Base-by-base conservation (phyloP, 2,329 filamentous ascomycete species). In the Sordariomycetes sp. region DNA sequence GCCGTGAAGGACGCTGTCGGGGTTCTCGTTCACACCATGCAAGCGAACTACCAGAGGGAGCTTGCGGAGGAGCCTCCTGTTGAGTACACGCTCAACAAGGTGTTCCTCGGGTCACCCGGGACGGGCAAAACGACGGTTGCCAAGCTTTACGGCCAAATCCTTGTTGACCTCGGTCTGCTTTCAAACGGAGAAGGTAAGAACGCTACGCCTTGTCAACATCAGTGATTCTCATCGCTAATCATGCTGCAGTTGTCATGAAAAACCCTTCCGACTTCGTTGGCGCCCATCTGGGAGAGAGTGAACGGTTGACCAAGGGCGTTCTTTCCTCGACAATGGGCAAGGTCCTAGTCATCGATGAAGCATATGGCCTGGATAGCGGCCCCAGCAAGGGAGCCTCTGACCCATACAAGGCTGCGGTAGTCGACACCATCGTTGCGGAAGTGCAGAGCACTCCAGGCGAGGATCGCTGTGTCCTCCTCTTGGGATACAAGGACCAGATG, bases 271-370 rank as follows among this genome's bases (percentile, higher is more conserved):
- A 93, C 63, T 92, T 93, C 64, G 72, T 91, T 1, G 87, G 87
- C 0, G 70, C 69, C 10, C 74, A 66, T 0, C 61, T 93, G 0
- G 89, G 89, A 0, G 73, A 78, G 1, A 91, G 88, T 0, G 88
- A 93, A 67, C 74, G 78, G 1, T 82, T 84, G 37, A 92, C 88
- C 0, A 92, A 89, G 62, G 84, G 75, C 0, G 90, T 92, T 7
- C 74, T 93, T 0, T 81, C 80, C 0, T 72, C 83, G 0, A 83
- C 86, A 0, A 62, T 79, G 0, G 89, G 89, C 0, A 93, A 92
- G 62, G 87, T 92, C 0, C 76, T 93, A 0, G 81, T 93, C 16
- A 90, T 93, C 2, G 89, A 93, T 61, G 89, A 94, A 65, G 88
- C 88, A 0, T 92, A 93, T 62, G 82, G 83, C 37, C 74, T 93